A percentile compares a stretch with the other conserved stretches of the same genome.
Evolutionary conservation across 768 basidiomycete genomes (phyloP).

Genomic region (Tylopilus vinaceipallidus): DNA sequence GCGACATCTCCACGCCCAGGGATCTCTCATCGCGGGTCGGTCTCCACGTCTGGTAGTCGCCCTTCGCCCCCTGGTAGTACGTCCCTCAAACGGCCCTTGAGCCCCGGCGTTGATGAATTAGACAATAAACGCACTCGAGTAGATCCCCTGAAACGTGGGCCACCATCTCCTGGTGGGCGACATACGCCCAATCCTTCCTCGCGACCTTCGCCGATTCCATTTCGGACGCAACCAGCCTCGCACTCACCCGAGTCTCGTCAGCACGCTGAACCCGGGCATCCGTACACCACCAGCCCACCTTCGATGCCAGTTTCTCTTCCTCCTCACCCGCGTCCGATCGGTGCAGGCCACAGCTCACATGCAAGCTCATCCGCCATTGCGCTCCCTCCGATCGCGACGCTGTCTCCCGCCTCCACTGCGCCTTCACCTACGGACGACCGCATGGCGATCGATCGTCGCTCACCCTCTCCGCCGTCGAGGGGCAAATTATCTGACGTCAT

Average conservation of each 20-base stretch:
- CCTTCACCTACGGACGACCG: conserved; percentile 49
- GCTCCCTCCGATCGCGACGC: conserved; percentile 68
- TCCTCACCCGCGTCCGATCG: conserved; percentile 73
- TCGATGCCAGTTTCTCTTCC: conserved; percentile 61
- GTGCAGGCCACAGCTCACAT: conserved; percentile 46
- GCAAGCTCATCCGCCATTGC: conserved; percentile 43
- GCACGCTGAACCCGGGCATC: conserved; percentile 24
- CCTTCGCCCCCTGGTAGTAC: conserved; percentile 56
- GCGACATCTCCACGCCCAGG: conserved; percentile 47
- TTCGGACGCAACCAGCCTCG: conserved; percentile 67
- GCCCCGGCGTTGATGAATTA: conserved; percentile 62
- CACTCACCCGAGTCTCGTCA: conserved; percentile 69
- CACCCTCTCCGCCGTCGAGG: conserved; percentile 49
- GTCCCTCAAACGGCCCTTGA: conserved; percentile 65
- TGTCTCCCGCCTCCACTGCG: conserved; percentile 59
- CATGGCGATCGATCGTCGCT: conserved; percentile 38
- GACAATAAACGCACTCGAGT: conserved; percentile 64
- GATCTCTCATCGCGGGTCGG: conserved; percentile 59
- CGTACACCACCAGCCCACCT: conserved; percentile 49
- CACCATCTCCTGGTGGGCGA: conserved; percentile 51
- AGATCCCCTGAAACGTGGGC: conserved; percentile 50
- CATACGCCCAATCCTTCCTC: conserved; percentile 58
- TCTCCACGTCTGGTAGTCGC: conserved; percentile 64
- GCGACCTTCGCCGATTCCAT: conserved; percentile 69
- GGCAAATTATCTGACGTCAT: conserved; percentile 53